phyloP scores from a whole-genome alignment of 2,329 filamentous ascomycete species.

The Cladosporium phlei region DNA sequence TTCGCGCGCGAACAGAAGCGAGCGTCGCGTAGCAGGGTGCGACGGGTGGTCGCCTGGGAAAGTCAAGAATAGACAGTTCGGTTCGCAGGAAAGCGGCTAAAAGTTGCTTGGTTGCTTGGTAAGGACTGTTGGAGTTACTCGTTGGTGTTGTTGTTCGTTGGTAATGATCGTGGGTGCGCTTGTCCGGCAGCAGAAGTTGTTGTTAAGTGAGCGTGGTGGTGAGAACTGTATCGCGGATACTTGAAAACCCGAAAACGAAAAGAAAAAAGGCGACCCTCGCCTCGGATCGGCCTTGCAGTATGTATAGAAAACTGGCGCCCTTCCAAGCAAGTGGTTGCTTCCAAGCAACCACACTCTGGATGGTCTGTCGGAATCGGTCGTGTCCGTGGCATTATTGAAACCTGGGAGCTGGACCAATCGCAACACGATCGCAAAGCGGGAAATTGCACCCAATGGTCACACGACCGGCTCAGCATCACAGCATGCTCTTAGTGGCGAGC shows the following conservation, averaged over 20 bases:
- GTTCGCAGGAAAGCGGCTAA: too few relatives aligned
- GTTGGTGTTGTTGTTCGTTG: not conserved
- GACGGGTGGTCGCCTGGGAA: not conserved
- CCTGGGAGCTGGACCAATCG: too few relatives aligned
- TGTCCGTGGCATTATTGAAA: too few relatives aligned
- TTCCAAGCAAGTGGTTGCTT: too few relatives aligned
- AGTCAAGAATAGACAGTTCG: slow-evolving; percentile 5
- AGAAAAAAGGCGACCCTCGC: not conserved
- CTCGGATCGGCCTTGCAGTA: not conserved
- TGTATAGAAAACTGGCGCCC: not conserved
- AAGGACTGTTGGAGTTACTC: slow-evolving; percentile 8
- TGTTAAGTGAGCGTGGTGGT: slow-evolving; percentile 6
- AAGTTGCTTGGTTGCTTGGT: too few relatives aligned
- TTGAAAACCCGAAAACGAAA: too few relatives aligned
- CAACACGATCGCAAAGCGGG: not conserved
- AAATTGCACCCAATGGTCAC: not conserved
- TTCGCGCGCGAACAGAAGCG: slow-evolving; percentile 3
- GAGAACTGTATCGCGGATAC: too few relatives aligned
- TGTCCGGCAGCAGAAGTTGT: slow-evolving; percentile 8
- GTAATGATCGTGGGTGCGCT: slow-evolving; percentile 11
- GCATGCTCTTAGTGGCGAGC: too few relatives aligned
- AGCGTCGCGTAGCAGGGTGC: slow-evolving; percentile 8
- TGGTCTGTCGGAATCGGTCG: too few relatives aligned
- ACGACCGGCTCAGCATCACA: not conserved
- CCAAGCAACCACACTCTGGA: too few relatives aligned